Percentiles rank a stretch among this genome's conserved stretches.
phyloP scores from a whole-genome alignment of 2,329 filamentous ascomycete genomes.

The Dactylellina haptotyla region DNA sequence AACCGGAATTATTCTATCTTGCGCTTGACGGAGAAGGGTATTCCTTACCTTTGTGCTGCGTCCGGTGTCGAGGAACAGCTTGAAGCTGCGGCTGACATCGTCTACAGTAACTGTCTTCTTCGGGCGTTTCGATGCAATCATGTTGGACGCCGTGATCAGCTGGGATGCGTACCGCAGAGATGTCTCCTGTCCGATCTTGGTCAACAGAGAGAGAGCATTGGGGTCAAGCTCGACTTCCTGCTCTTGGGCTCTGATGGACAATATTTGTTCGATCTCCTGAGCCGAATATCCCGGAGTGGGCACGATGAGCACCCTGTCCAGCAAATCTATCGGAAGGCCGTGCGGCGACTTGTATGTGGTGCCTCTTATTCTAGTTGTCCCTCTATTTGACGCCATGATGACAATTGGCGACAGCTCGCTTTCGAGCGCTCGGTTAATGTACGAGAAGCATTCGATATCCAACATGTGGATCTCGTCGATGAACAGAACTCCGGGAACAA shows the following conservation, averaged over 20 bases:
- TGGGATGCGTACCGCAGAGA: constrained; percentile 97
- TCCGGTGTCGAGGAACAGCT: constrained; percentile 88
- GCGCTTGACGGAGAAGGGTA: not conserved
- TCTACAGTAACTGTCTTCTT: constrained; percentile 76
- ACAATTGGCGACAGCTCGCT: constrained; percentile 94
- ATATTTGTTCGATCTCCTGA: constrained; percentile 90
- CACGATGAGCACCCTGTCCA: constrained; percentile 95
- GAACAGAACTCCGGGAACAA: constrained; percentile 95
- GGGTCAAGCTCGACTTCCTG: constrained; percentile 92
- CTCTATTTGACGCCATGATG: constrained; percentile 98
- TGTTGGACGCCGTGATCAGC: constrained; percentile 91
- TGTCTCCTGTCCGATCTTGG: constrained; percentile 93
- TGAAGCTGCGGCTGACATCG: constrained; percentile 92
- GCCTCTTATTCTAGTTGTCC: constrained; percentile 88
- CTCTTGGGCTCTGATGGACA: constrained; percentile 89
- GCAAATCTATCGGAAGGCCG: constrained; percentile 91
- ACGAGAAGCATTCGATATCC: constrained; percentile 98
- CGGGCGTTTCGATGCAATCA: constrained; percentile 85
- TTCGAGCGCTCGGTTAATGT: constrained; percentile 96
- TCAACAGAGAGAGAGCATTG: constrained; percentile 89
- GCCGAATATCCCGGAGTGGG: constrained; percentile 84
- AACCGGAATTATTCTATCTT: not conserved
- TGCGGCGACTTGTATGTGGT: constrained; percentile 94
- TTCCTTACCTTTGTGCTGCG: constrained; percentile 73
- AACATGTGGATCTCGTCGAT: constrained; percentile 99